Percentiles rank a stretch among this genome's conserved stretches.
Evolutionary conservation across 2,329 filamentous ascomycete genomes (phyloP).

Genomic region (Cordyceps cateniannulata): DNA sequence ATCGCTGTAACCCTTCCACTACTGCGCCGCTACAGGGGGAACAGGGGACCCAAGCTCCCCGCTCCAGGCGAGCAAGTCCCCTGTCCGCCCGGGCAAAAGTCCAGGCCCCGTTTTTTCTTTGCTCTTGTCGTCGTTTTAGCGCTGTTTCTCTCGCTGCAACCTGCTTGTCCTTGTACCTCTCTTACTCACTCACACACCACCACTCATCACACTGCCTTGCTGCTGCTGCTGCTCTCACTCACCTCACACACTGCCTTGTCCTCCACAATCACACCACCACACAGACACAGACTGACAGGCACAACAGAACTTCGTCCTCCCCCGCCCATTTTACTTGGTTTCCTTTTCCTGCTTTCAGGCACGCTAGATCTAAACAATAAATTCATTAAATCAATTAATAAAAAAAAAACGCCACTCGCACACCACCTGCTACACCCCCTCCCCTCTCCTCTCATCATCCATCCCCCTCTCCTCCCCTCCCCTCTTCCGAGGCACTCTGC

Average conservation of each 20-base stretch:
- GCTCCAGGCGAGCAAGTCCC: background rate
- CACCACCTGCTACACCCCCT: background rate
- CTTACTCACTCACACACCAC: background rate
- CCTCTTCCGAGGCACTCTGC: conserved; percentile 7
- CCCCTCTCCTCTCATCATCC: background rate
- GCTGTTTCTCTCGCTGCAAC: background rate
- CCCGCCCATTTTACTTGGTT: background rate
- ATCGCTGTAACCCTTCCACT: too few species aligned
- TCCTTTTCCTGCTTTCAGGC: background rate
- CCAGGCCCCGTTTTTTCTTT: conserved; percentile 1
- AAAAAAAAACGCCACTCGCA: background rate
- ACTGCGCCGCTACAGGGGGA: too few species aligned
- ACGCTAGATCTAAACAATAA: background rate
- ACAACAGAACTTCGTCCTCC: background rate
- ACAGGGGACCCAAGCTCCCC: too few species aligned
- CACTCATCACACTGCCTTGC: background rate
- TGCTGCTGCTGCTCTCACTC: too few species aligned
- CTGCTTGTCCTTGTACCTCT: background rate
- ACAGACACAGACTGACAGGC: background rate
- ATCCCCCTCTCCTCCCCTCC: background rate
- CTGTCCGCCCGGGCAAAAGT: background rate
- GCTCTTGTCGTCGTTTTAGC: background rate
- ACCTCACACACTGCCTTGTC: too few species aligned
- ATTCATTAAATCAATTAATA: background rate
- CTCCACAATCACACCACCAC: background rate